phyloP scores from a whole-genome alignment of 257 asterid species.

The Penstemon davidsonii region DNA sequence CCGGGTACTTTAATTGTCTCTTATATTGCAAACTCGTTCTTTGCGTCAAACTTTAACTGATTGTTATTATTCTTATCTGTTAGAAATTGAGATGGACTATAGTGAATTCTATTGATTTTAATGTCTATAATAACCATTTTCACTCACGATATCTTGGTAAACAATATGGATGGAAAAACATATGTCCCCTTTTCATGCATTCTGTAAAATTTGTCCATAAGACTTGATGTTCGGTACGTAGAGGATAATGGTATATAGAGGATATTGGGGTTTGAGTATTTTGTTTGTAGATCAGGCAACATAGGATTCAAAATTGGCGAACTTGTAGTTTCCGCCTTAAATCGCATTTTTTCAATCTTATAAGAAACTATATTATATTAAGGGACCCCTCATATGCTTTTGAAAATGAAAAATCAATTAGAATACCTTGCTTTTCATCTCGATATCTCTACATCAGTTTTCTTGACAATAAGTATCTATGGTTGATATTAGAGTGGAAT shows the following conservation, averaged over 20 bases:
- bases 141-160: background rate
- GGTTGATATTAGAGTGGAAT: too few relatives aligned
- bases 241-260: too few relatives aligned
- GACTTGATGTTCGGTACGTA: background rate
- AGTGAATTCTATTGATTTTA: conserved; percentile 1
- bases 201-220: background rate
- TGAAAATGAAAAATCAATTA: too few relatives aligned
- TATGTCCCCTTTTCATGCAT: background rate
- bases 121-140: background rate
- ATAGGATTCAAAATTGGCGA: too few relatives aligned
- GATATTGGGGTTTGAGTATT: background rate
- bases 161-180: background rate
- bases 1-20: conserved; percentile 51
- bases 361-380: too few relatives aligned
- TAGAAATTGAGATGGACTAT: background rate
- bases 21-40: conserved; percentile 3
- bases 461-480: too few relatives aligned
- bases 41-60: background rate
- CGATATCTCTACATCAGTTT: too few relatives aligned
- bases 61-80: background rate
- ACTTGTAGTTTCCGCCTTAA: too few relatives aligned
- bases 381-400: too few relatives aligned
- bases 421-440: too few relatives aligned
- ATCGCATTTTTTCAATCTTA: too few relatives aligned
- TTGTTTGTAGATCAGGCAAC: background rate